Evolutionary conservation across 805 yeast species (phyloP), one percentile per base, ranked within the genome.

Genomic region (Spencermartinsiella europaea): DNA sequence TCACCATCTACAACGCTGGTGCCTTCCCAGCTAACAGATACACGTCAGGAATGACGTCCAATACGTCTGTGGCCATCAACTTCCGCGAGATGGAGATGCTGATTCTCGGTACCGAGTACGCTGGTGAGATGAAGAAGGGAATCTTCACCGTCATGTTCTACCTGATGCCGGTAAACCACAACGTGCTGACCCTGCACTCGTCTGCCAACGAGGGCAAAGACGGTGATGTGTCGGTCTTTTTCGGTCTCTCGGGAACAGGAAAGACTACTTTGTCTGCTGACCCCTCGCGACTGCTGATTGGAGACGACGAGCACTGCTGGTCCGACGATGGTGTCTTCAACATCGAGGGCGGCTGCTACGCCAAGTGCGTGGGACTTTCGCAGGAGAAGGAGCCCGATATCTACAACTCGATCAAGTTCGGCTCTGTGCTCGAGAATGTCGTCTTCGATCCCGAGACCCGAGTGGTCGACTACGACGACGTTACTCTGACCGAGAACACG

Each of bases 271-370:
- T 91, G 59, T 85, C 95, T 59, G 98, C 98, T 46, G 98, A 91
- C 67, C 96, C 96, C 50, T 75, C 87, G 72, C 84, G 99, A 70
- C 72, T 78, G 67, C 79, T 91, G 67, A 91, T 91, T 65, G 99
- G 99, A 68, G 99, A 91, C 69, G 99, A 91, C 67, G 99, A 91
- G 74, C 99, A 91, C 75, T 91, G 98, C 76, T 91, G 99, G 99
- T 86, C 97, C 16, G 95, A 91, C 70, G 75, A 85, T 58, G 99
- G 99, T 73, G 97, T 91, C 50, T 91, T 91, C 83, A 93, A 93
- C 80, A 90, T 91, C 63, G 99, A 91, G 75, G 99, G 99, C 70
- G 99, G 99, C 57, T 91, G 99, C 77, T 91, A 91, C 75, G 98
- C 98, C 62, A 91, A 91, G 74, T 90, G 97, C 75, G 75, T 91